Evolutionary conservation across 257 asterid species (phyloP), one percentile per base, ranked within the genome.

Genomic region (Mentha longifolia): DNA sequence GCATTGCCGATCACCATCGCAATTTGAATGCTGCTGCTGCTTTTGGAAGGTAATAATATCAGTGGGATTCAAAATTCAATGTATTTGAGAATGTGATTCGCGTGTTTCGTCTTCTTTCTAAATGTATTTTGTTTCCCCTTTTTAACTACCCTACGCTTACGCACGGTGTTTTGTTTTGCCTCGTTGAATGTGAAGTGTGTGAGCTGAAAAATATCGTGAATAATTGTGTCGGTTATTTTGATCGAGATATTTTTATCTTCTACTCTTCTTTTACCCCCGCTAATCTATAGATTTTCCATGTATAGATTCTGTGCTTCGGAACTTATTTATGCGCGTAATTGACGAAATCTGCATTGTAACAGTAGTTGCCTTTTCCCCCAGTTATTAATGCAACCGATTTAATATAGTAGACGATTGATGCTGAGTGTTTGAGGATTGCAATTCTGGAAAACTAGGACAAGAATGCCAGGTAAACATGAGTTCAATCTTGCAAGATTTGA

Each of bases 381-480:
- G 30, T 56, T 39, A 60, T 22, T 20, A 56, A 63, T 61, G 74
- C 55, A 41, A 33, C 49, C 65, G 57, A 54, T 68, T 75, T 30
- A 20, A 35, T 58, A 63, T 51, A 51, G 77, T 65, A 8, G 70
- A 20, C 37, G 69, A 61, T 83, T 83, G 81, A 60, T 78, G 79
- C 87, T 78, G 94, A 70, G 78, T 75, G 7, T 14, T 68, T 71
- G 80, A 43, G 63, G 72, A 56, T 70, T 84, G 82, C 67, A 37
- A 39, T 61, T 30, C 67, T 20, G 68, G 20, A 28, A 55, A 42
- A 19, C 43, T 50, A 43, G 70, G 63, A 71, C 25, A 58, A 78
- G 52, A 84, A 85, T 86, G 92, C 87, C 86, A 77, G 95, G 95
- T 86, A 74, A 20, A 61, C 59, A 14, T 31, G 25, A 30, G 68